Evolutionary conservation across 371 early-diverging fungal species (phyloP), one percentile per base, ranked within the genome.

Genomic region (Fennellomyces sp.): DNA sequence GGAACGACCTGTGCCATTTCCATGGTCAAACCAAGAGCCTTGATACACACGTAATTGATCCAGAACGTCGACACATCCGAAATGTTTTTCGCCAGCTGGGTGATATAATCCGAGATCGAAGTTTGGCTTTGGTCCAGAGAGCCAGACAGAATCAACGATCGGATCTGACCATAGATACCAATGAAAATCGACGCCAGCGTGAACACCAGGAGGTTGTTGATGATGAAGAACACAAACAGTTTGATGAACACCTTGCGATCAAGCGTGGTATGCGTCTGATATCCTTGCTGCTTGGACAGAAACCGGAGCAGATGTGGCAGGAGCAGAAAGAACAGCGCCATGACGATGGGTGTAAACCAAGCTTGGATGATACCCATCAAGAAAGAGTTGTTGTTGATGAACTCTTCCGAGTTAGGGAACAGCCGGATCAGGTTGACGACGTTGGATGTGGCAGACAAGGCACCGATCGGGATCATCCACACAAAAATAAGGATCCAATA

Each of bases 171-270:
- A 51, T 81, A 83, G 19, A 88, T 77, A 8, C 80, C 77, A 42
- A 88, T 62, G 7, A 88, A 76, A 62, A 80, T 80, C 19, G 70
- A 70, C 3, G 82, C 64, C n/a, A 88, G 58, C 6, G 86, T 88
- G 58, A 87, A 84, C n/a, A 87, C 76, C 48, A 86, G 58, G 29
- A 89, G 63, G 70, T 89, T 87, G 68, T 85, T 85, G 61, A 89
- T 63, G 25, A 91, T 83, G 63, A 86, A 89, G 70, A 92, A 94
- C n/a, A 85, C 70, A 68, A 88, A 92, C 61, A 87, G 83, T 69
- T 91, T 94, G 65, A 84, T 72, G 60, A 91, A 70, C 26, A 90
- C 88, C 30, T 74, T 70, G 31, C 89, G 83, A 49, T 94, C 91
- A 5, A 88, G 81, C 2, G 87, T 89, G 0, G 88, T 81, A 19